Conservation (phyloP, 1,139 yeast species). For the Suhomyces anneliseae region DNA sequence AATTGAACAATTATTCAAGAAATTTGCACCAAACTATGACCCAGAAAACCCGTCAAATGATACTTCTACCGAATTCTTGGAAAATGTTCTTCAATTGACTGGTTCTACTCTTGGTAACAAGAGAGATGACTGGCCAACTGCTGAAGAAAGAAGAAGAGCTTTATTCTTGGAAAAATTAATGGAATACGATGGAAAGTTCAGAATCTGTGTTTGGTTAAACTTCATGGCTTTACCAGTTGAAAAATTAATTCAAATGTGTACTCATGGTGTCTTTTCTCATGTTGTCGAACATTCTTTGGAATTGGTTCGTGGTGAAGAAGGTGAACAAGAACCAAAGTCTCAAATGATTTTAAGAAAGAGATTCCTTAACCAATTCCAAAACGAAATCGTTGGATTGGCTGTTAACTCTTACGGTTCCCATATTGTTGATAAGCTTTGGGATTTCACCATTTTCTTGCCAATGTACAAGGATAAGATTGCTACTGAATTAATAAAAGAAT, state of each 20-base stretch:
- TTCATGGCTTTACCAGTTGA: constrained; percentile 59
- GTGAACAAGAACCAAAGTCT: constrained; percentile 39
- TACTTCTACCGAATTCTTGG: constrained; percentile 53
- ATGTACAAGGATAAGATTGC: constrained; percentile 88
- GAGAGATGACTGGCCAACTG: constrained; percentile 87
- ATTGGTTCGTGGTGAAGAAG: constrained; percentile 28
- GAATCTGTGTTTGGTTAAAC: constrained; percentile 59
- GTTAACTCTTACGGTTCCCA: constrained; percentile 93
- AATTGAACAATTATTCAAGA: constrained; percentile 56
- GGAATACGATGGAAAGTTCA: constrained; percentile 61
- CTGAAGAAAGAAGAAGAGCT: constrained; percentile 82
- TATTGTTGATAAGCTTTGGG: constrained; percentile 82
- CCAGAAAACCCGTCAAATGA: constrained; percentile 34
- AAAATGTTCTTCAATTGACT: constrained; percentile 62
- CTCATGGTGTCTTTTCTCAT: constrained; percentile 87
- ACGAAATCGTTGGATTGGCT: constrained; percentile 57
- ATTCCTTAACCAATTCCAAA: constrained; percentile 63
- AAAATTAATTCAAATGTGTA: constrained; percentile 67
- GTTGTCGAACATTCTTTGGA: constrained; percentile 66
- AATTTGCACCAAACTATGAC: constrained; percentile 54
- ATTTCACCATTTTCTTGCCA: constrained; percentile 71
- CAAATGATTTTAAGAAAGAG: constrained; percentile 63
- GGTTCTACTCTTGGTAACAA: constrained; percentile 79
- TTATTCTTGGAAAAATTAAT: constrained; percentile 70
- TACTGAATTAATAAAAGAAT: constrained; percentile 57